Conservation (phyloP, 2,329 filamentous ascomycete genomes). For the Colletotrichum tamarilloi region DNA sequence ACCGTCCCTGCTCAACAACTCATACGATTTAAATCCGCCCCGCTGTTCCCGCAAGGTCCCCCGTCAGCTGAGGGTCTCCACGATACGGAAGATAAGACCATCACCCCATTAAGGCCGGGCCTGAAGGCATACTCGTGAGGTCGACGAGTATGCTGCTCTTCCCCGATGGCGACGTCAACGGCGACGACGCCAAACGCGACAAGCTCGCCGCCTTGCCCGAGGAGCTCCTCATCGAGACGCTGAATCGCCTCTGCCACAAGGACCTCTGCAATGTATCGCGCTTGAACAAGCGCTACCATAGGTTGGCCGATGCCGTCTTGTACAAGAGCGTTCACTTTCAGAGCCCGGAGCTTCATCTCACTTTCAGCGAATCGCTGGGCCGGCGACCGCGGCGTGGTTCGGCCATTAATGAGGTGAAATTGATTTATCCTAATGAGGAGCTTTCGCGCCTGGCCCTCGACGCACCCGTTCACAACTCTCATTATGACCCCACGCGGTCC, state of each 20-base stretch:
- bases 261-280: slow-evolving; percentile 57
- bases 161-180: background rate
- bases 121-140: background rate
- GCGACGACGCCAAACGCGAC: background rate
- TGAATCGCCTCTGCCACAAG: slow-evolving; percentile 46
- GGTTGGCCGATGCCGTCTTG: slow-evolving; percentile 57
- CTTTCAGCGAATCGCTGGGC: slow-evolving; percentile 59
- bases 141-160: slow-evolving; percentile 10
- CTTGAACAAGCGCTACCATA: slow-evolving; percentile 55
- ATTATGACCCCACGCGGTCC: slow-evolving; percentile 45
- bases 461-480: slow-evolving; percentile 47
- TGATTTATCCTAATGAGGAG: slow-evolving; percentile 57
- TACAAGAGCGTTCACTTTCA: slow-evolving; percentile 60
- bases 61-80: slow-evolving; percentile 7
- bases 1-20: background rate
- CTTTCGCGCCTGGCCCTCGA: slow-evolving; percentile 54
- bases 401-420: slow-evolving; percentile 56
- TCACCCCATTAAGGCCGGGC: background rate
- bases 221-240: slow-evolving; percentile 51
- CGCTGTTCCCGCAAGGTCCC: slow-evolving; percentile 9
- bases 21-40: background rate
- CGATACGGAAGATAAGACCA: slow-evolving; percentile 12
- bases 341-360: slow-evolving; percentile 58
- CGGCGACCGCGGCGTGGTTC: slow-evolving; percentile 59
- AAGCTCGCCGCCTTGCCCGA: slow-evolving; percentile 43